Percentiles rank a stretch among this genome's conserved stretches.
phyloP scores from a whole-genome alignment of 2,329 filamentous ascomycete genomes.

The Cadophora sp. region DNA sequence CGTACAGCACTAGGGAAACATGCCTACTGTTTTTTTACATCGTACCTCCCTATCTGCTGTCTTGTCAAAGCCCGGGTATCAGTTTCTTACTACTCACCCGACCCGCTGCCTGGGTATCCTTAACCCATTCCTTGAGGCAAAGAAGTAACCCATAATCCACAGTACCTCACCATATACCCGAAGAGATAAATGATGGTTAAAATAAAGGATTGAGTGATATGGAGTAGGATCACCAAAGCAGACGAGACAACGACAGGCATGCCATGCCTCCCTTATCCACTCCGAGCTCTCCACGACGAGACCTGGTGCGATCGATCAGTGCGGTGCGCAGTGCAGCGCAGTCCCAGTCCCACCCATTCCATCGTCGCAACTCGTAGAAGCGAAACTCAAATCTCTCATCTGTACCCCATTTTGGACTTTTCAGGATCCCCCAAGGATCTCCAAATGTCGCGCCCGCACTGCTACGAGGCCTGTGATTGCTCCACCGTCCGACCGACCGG shows the following conservation, averaged over 20 bases:
- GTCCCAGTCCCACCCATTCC: background rate
- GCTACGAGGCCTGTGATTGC: slow-evolving; percentile 22
- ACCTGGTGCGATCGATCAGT: too few relatives aligned
- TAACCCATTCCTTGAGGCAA: background rate
- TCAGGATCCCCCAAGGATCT: slow-evolving; percentile 17
- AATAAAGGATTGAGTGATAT: slow-evolving; percentile 3
- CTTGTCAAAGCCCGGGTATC: too few relatives aligned
- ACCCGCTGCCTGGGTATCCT: background rate
- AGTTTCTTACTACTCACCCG: background rate
- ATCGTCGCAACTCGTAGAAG: slow-evolving; percentile 2
- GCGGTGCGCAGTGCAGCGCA: too few relatives aligned
- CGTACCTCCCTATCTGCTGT: too few relatives aligned
- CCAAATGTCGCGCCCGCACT: slow-evolving; percentile 20
- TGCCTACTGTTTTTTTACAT: background rate
- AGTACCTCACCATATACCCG: slow-evolving; percentile 9
- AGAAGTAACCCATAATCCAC: background rate
- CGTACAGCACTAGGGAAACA: too few relatives aligned
- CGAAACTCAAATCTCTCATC: slow-evolving; percentile 15
- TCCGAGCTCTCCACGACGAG: too few relatives aligned
- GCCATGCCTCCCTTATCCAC: background rate
- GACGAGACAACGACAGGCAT: background rate
- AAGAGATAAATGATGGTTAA: slow-evolving; percentile 2
- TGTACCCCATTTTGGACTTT: slow-evolving; percentile 15
- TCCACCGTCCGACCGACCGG: slow-evolving; percentile 13
- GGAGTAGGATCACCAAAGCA: slow-evolving; percentile 1